phyloP scores from a whole-genome alignment of 192 early-diverging fungal species.

The Coemansia sp. region DNA sequence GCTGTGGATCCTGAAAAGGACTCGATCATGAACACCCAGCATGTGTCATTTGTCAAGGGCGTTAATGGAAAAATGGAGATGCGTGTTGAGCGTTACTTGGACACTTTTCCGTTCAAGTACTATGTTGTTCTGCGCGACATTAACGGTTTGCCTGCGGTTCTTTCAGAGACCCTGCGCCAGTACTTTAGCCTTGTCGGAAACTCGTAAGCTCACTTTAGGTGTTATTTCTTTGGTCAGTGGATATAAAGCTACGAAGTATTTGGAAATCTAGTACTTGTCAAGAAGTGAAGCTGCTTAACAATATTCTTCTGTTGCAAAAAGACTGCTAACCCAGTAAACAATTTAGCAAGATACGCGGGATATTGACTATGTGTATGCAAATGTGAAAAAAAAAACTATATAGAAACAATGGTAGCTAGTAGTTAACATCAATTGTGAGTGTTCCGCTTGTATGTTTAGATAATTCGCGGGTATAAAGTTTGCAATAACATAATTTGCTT shows the following conservation, averaged over 20 bases:
- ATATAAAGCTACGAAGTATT: no score
- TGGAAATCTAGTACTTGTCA: not conserved
- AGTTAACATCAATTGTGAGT: no score
- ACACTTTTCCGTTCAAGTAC: constrained; percentile 98
- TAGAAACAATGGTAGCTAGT: no score
- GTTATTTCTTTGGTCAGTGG: not conserved
- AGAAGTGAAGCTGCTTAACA: no score
- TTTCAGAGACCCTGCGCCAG: constrained; percentile 93
- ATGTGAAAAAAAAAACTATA: no score
- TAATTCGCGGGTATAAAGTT: no score
- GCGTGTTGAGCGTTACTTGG: constrained; percentile 82
- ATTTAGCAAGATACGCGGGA: no score
- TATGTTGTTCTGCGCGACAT: constrained; percentile 92
- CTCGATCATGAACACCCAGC: constrained; percentile 90
- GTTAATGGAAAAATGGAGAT: constrained; percentile 64
- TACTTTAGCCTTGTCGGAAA: constrained; percentile 85
- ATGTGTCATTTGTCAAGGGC: constrained; percentile 75
- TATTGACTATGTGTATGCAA: no score
- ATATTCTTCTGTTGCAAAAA: no score
- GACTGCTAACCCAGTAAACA: no score
- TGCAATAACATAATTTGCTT: no score
- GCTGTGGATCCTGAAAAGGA: constrained; percentile 45
- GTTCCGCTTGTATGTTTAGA: no score
- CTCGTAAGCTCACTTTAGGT: constrained; percentile 21
- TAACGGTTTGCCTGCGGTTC: constrained; percentile 81